These are phyloP conservation scores for Schizothecium vesticola DNA, from an alignment of 495 filamentous ascomycete genomes.

Conservation along the genomic window DNA sequence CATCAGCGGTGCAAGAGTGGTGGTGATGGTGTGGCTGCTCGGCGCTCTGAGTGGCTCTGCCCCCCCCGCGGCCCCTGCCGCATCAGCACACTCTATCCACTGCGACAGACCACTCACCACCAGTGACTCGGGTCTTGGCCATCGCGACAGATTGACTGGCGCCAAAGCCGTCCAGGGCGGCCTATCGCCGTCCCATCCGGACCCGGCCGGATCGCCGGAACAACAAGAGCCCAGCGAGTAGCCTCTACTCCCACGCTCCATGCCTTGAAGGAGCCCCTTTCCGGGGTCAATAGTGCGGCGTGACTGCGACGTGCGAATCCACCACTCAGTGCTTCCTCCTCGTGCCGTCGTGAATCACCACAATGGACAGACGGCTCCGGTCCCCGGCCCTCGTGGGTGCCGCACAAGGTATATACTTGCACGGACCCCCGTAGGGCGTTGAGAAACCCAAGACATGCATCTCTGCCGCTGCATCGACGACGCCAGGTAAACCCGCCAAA, in stretches of 20 bases:
- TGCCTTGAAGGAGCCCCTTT: not conserved
- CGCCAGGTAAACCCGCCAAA: not conserved
- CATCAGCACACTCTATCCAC: not conserved
- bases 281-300: slow-evolving; percentile 5
- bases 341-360: not conserved
- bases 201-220: not conserved
- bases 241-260: not conserved
- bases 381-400: not conserved
- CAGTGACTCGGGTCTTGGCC: not conserved
- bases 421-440: slow-evolving; percentile 1
- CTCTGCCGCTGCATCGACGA: not conserved
- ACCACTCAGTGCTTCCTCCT: not conserved
- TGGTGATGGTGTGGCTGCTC: not conserved
- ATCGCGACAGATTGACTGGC: not conserved
- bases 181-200: not conserved
- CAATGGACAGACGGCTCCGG: not conserved
- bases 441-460: not conserved
- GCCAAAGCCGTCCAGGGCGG: not conserved
- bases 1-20: not conserved
- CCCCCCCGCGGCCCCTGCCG: slow-evolving; percentile 7
- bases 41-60: not conserved
- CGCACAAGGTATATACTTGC: not conserved
- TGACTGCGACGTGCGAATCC: not conserved
- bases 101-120: not conserved
- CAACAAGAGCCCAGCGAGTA: slow-evolving; percentile 1